Evolutionary conservation across 805 yeast species (phyloP).

Genomic region (Zygoascus tannicola): DNA sequence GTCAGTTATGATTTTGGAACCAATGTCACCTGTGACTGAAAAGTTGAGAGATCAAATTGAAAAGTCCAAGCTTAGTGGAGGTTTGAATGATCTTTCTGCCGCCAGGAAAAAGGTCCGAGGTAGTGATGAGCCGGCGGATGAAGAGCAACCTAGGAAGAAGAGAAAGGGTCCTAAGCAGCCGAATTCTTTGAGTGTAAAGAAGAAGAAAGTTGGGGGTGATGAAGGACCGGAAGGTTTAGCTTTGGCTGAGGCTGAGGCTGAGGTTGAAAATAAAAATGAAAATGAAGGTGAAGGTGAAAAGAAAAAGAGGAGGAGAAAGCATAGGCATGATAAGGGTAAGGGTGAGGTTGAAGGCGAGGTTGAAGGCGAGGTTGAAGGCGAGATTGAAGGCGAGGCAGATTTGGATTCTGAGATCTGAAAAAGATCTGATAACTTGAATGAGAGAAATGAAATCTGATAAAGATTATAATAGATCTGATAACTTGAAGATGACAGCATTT

Average conservation of each 20-base stretch:
- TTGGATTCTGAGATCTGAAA: too few relatives aligned
- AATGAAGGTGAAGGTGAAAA: conserved; percentile 16
- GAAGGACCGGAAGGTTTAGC: conserved; percentile 1
- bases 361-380: neutral
- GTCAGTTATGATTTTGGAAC: conserved; percentile 94
- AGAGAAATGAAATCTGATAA: too few relatives aligned
- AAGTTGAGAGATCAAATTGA: conserved; percentile 45
- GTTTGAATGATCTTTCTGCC: conserved; percentile 58
- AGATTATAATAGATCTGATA: too few relatives aligned
- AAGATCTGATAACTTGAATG: too few relatives aligned
- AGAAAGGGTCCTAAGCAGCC: conserved; percentile 64
- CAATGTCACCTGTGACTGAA: conserved; percentile 65
- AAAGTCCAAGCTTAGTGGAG: conserved; percentile 57
- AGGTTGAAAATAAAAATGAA: conserved; percentile 11
- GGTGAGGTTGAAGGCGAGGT: neutral
- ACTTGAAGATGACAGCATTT: too few relatives aligned
- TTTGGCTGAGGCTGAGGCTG: neutral
- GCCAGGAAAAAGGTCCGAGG: conserved; percentile 30
- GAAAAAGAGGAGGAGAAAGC: conserved; percentile 11
- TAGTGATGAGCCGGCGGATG: conserved; percentile 19
- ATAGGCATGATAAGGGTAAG: neutral
- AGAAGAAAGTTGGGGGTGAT: conserved; percentile 38
- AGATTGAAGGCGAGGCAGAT: too few relatives aligned
- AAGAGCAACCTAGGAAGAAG: conserved; percentile 18
- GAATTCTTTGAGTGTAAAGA: conserved; percentile 84